phyloP scores from a whole-genome alignment of 2,329 filamentous ascomycete genomes.

The Monilinia polystroma region DNA sequence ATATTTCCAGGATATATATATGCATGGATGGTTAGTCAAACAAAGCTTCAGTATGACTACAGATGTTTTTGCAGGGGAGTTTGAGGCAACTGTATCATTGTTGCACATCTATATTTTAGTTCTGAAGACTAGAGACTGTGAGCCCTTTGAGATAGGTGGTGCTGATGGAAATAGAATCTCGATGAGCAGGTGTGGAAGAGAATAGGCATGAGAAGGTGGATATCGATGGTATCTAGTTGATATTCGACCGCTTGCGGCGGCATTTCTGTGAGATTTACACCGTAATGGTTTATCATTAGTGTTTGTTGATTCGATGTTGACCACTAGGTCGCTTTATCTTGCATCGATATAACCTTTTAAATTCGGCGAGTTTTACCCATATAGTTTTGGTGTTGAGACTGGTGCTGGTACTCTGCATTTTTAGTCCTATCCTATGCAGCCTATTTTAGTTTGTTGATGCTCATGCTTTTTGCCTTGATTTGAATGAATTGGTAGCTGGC shows the following conservation, averaged over 20 bases:
- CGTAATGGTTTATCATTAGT: not conserved
- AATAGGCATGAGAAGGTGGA: not conserved
- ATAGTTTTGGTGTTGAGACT: not conserved
- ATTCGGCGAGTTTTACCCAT: not conserved
- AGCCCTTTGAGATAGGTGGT: not conserved
- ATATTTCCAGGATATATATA: no score
- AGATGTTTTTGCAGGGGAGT: no score
- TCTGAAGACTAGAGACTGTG: not conserved
- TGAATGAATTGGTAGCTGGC: no score
- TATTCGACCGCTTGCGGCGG: slow-evolving; percentile 8
- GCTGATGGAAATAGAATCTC: no score
- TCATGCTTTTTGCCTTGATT: no score
- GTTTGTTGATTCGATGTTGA: not conserved
- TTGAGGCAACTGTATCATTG: not conserved
- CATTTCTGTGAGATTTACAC: no score
- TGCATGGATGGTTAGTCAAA: no score
- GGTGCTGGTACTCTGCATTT: not conserved
- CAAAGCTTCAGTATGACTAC: no score
- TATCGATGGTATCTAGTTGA: not conserved
- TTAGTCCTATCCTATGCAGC: not conserved
- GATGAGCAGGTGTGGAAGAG: not conserved
- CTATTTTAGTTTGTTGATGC: not conserved
- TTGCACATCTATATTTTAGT: slow-evolving; percentile 5
- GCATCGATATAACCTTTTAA: not conserved
- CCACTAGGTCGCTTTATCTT: not conserved